Base-by-base conservation (phyloP, 2,329 filamentous ascomycete species). In the Lecanicillium sp. region DNA sequence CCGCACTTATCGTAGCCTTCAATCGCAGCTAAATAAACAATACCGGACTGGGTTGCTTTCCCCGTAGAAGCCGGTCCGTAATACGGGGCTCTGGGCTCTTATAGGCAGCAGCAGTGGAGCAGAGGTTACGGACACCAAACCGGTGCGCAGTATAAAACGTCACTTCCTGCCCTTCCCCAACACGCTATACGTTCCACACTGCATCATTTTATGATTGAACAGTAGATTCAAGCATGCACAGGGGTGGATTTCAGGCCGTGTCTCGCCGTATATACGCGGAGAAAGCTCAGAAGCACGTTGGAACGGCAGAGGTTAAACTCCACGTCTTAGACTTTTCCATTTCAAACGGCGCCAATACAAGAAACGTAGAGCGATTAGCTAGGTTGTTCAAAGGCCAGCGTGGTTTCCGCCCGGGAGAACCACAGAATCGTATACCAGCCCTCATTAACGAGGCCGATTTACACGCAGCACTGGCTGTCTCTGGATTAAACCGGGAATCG, bases 351-450 rank as follows among this genome's bases (percentile, higher is more conserved):
- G 40, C 48, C 47, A 51, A 42, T 51, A 50, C 20, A 7, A 54
- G 28, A 41, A 52, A 12, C 37, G 43, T 35, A 17, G 14, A 35
- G 13, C 35, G 40, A 54, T 27, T 38, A 37, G 32, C 33, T 38
- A 18, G 45, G 52, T 31, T 56, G 51, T 41, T 30, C 27, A 18
- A 31, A 20, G 22, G 28, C 16, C 14, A 45, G 51, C 19, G 45
- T 54, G 40, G 32, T 40, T 45, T 18, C 44, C 51, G 18, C 14
- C 40, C 28, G 18, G 35, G 27, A 13, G 45, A 57, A 41, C 16
- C 56, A 19, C 33, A 39, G 32, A 57, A 60, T 48, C 48, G 56
- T 45, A 48, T 59, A 41, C 51, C 49, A 41, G 49, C 49, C 7
- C 38, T 56, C 11, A 50, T 61, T 35, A 48, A 51, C 35, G 32